Base-by-base conservation (phyloP, 306 rosid genomes). In the Datisca glomerata region DNA sequence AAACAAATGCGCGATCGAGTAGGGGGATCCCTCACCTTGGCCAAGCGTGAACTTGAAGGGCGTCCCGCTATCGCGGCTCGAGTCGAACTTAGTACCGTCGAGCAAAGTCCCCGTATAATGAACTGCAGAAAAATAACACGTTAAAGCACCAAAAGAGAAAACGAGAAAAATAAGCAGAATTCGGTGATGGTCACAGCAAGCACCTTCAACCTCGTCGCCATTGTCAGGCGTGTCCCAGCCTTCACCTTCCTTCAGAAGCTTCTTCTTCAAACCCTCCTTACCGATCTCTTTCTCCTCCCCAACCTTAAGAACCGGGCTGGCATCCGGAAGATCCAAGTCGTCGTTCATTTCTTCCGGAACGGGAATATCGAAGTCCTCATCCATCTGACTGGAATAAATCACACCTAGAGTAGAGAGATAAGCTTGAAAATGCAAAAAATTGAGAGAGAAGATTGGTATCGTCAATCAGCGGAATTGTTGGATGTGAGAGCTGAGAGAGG, bases 221-320 rank as follows among this genome's bases (percentile, higher is more conserved):
- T 18, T 66, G 1, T 89, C 94, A 8, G 93, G 97, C 3, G 64
- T 72, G 0, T 74, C 89, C 93, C 93, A 80, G 41, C 68, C 78
- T 46, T 77, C 61, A 19, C 97, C 97, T 50, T 74, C 81, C 57
- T 77, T 83, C 23, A 89, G 54, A 8, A 89, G 93, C 73, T 77
- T 80, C 86, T 89, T 89, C 79, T 80, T 89, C 67, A 89, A 49
- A 1, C 97, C 97, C 21, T 62, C 80, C 8, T 19, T 47, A 0
- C 97, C 95, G 73, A 89, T 83, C 67, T 83, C 93, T 59, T 80
- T 69, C 70, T 89, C 97, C 58, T 82, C 97, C 3, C 97, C 97
- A 5, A 83, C 91, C 58, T 80, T 77, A 24, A 81, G 65, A 12
- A 19, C 5, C 2, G 69, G 43, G 16, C 19, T 10, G 3, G 52